These are phyloP conservation scores for Hemileccinum rubropunctum DNA, from an alignment of 768 basidiomycete genomes.

Conservation along the genomic window DNA sequence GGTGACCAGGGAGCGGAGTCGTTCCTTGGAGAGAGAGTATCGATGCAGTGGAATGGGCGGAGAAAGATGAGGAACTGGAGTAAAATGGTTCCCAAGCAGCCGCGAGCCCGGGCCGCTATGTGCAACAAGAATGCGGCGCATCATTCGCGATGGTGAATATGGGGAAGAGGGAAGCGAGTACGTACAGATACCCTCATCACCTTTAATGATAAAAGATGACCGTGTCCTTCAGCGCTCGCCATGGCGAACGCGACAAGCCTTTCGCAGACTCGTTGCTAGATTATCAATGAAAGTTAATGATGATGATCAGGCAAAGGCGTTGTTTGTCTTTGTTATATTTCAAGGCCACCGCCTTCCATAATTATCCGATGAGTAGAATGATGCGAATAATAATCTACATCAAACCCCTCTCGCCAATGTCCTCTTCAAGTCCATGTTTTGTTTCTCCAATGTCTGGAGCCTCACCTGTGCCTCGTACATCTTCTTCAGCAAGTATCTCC, in stretches of 20 bases:
- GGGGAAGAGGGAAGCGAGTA: constrained; percentile 23
- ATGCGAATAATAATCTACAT: constrained; percentile 1
- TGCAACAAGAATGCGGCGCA: not conserved
- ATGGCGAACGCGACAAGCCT: constrained; percentile 1
- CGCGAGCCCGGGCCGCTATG: constrained; percentile 70
- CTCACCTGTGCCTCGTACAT: constrained; percentile 69
- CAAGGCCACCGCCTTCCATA: constrained; percentile 16
- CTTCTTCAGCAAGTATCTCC: constrained; percentile 68
- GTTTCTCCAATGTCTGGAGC: constrained; percentile 65
- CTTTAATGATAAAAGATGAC: constrained; percentile 74
- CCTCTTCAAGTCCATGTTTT: constrained; percentile 67
- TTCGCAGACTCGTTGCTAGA: no score
- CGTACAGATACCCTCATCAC: constrained; percentile 87
- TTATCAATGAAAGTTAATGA: no score
- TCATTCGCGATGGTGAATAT: constrained; percentile 2
- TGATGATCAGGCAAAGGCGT: constrained; percentile 1
- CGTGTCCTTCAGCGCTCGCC: constrained; percentile 47
- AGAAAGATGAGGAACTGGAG: constrained; percentile 78
- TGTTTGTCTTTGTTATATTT: constrained; percentile 25
- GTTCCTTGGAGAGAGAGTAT: constrained; percentile 74
- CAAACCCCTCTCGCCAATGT: constrained; percentile 42
- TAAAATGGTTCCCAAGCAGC: constrained; percentile 86
- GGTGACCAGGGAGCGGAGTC: constrained; percentile 67
- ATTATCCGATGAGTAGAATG: no score
- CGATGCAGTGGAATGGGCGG: constrained; percentile 76